Conservation (phyloP, 2,329 filamentous ascomycete species). For the Capronia epimyces region DNA sequence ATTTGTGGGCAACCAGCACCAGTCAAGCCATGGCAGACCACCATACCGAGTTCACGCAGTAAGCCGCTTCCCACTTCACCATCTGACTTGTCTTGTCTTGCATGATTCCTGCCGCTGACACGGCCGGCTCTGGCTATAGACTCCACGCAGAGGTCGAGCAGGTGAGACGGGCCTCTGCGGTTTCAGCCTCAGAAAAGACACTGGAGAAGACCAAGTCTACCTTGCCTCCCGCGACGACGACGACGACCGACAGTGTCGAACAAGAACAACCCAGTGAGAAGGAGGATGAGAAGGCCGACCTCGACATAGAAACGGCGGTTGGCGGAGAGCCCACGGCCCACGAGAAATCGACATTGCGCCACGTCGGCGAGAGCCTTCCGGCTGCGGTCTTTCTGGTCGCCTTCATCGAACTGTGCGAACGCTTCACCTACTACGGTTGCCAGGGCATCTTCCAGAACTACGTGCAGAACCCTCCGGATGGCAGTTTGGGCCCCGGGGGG, state of each 20-base stretch:
- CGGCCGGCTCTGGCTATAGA: not conserved
- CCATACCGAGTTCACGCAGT: not conserved
- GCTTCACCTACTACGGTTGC: slow-evolving; percentile 31
- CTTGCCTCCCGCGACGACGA: not conserved
- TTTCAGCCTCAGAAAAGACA: not conserved
- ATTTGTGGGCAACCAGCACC: not conserved
- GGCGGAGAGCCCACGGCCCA: not conserved
- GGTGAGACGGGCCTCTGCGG: not conserved
- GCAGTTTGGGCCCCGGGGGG: slow-evolving; percentile 51
- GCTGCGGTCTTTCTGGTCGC: slow-evolving; percentile 27
- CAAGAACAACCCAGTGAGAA: not conserved
- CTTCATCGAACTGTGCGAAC: slow-evolving; percentile 29
- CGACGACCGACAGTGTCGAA: not conserved
- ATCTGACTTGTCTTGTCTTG: not conserved
- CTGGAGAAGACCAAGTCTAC: not conserved
- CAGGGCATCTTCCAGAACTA: slow-evolving; percentile 52
- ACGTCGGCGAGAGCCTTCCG: slow-evolving; percentile 27
- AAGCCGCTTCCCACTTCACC: not conserved
- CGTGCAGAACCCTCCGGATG: slow-evolving; percentile 53
- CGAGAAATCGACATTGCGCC: slow-evolving; percentile 17
- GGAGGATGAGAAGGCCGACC: not conserved
- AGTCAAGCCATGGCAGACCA: not conserved
- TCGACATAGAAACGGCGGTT: not conserved
- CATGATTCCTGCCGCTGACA: not conserved
- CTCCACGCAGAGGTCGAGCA: not conserved